Evolutionary conservation across 139 green algal species (phyloP), one percentile per base, ranked within the genome.

Genomic region (Nannochloris sp.): DNA sequence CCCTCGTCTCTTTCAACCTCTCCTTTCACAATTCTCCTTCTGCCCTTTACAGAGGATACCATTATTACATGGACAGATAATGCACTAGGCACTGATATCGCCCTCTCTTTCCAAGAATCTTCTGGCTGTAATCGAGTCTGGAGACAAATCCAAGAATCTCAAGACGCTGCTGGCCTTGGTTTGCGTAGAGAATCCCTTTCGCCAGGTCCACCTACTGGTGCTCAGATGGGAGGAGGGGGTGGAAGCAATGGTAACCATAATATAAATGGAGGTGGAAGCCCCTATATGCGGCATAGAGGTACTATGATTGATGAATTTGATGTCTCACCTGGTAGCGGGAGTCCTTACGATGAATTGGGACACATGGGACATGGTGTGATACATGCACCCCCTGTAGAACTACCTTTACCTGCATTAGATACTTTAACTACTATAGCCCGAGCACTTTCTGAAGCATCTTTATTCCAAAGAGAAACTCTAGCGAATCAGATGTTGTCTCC

Each of bases 61-160:
- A 99, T 99, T 70, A 98, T 99, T 38, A 92, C 86, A 0, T 99
- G 94, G 94, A 81, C 82, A 2, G 94, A 99, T 72, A 48, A 75
- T 1, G 85, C 93, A 30, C 74, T 93, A 4, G 76, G 71, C 44
- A 97, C 88, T 8, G 92, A 99, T 70, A 80, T 99, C 4, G 94
- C 94, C 9, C 85, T 99, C 2, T 96, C 85, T 67, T 99, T 99
- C 44, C 89, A 97, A 77, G 85, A 98, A 46, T 67, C 72, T 1
- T 46, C 55, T 7, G 90, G 89, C 12, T 99, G 94, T 68, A 81
- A 88, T 45, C 75, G 84, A 54, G 90, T 99, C 25, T 99, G 91
- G 84, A 58, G 80, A 9, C 77, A 90, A 63, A 87, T 92, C 13
- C 70, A 83, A 44, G 45, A 82, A 23, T 72, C 85, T 31, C 86